Evolutionary conservation across 257 asterid genomes (phyloP).

Genomic region (Handroanthus guayacan): DNA sequence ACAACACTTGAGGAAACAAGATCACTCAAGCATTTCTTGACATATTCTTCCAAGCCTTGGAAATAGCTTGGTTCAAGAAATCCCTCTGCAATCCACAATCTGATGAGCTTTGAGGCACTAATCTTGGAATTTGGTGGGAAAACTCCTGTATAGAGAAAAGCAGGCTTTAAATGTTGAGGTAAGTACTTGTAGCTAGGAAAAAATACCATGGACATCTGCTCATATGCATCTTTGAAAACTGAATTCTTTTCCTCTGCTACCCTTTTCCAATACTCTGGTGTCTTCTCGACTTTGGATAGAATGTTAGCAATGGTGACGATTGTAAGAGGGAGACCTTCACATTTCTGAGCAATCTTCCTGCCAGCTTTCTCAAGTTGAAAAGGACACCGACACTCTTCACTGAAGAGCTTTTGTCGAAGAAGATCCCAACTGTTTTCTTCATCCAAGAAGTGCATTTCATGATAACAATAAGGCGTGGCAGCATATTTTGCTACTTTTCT

Average conservation of each 20-base stretch:
- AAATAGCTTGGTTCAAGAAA: neutral
- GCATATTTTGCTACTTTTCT: too few species aligned
- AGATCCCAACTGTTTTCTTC: constrained; percentile 31
- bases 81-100: constrained; percentile 24
- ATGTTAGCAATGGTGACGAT: constrained; percentile 24
- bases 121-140: constrained; percentile 5
- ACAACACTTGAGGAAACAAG: constrained; percentile 17
- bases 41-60: neutral
- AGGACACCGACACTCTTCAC: neutral
- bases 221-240: neutral
- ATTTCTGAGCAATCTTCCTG: constrained; percentile 15
- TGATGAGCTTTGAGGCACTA: constrained; percentile 8
- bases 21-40: neutral
- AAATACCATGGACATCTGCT: neutral
- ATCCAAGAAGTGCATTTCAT: neutral
- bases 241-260: neutral
- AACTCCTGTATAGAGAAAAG: constrained; percentile 25
- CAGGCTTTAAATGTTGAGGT: constrained; percentile 22
- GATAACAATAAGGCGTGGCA: too few species aligned
- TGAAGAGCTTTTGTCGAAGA: neutral
- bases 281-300: neutral
- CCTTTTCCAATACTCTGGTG: constrained; percentile 1
- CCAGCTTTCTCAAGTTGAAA: constrained; percentile 11
- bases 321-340: constrained; percentile 39
- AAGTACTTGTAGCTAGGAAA: constrained; percentile 33